These are phyloP conservation scores for Phytopythium litorale DNA, from an alignment of 352 stramenopile species.

Conservation along the genomic window DNA sequence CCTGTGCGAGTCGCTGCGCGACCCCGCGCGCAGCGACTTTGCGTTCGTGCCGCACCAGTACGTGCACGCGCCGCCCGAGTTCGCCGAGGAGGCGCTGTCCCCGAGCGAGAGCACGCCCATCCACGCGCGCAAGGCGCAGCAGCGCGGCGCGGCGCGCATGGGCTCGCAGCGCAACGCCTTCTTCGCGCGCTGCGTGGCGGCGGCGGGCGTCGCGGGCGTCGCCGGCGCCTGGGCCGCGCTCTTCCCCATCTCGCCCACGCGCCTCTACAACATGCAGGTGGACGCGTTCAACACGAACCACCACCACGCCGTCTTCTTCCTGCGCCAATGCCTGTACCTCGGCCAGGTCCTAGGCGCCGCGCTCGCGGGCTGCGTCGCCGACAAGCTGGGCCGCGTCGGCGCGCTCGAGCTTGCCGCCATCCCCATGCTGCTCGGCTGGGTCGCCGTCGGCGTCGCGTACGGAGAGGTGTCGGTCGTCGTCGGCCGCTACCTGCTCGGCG, in stretches of 20 bases:
- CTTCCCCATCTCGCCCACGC: slow-evolving; percentile 64
- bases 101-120: slow-evolving; percentile 67
- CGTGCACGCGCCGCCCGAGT: slow-evolving; percentile 41
- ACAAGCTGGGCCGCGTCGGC: slow-evolving; percentile 58
- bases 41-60: slow-evolving; percentile 83
- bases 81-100: slow-evolving; percentile 27
- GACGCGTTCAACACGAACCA: slow-evolving; percentile 76
- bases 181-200: slow-evolving; percentile 55
- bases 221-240: slow-evolving; percentile 53
- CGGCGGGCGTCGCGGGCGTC: slow-evolving; percentile 39
- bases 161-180: slow-evolving; percentile 42
- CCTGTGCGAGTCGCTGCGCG: slow-evolving; percentile 56
- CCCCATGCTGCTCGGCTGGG: slow-evolving; percentile 69
- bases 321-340: slow-evolving; percentile 57
- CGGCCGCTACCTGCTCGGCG: slow-evolving; percentile 59
- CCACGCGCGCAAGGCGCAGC: slow-evolving; percentile 26
- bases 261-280: slow-evolving; percentile 85
- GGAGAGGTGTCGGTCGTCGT: slow-evolving; percentile 63
- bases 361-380: slow-evolving; percentile 47
- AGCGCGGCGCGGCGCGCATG: not conserved
- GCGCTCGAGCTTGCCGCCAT: slow-evolving; percentile 73
- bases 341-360: slow-evolving; percentile 61
- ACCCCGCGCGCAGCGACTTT: slow-evolving; percentile 72
- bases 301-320: slow-evolving; percentile 68
- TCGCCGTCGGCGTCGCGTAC: slow-evolving; percentile 61